phyloP scores from a whole-genome alignment of 108 stramenopile genomes.

The Cyclotella sp. region DNA sequence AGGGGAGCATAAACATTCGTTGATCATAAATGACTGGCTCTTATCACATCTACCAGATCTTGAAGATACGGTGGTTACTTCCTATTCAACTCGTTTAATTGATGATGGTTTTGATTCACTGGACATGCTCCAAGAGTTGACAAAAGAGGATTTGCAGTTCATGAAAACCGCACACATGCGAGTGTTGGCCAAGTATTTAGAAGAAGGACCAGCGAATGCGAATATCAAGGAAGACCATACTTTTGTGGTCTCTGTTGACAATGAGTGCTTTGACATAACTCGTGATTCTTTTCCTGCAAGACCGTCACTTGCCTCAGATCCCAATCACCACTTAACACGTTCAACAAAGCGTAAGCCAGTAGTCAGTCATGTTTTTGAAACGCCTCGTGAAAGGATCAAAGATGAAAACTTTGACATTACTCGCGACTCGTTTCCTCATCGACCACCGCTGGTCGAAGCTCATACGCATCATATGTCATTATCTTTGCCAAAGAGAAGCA shows the following conservation, averaged over 20 bases:
- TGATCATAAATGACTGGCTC: constrained; percentile 24
- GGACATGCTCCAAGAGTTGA: constrained; percentile 17
- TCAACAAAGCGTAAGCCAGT: background rate
- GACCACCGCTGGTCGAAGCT: constrained; percentile 11
- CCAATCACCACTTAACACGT: background rate
- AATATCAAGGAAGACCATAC: background rate
- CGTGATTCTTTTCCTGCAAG: constrained; percentile 3
- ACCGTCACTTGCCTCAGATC: background rate
- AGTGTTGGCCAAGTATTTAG: background rate
- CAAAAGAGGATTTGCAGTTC: constrained; percentile 24
- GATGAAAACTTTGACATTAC: constrained; percentile 32
- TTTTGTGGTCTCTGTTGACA: background rate
- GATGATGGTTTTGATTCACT: constrained; percentile 30
- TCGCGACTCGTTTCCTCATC: constrained; percentile 12
- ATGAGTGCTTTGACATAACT: constrained; percentile 2
- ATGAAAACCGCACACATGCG: constrained; percentile 28
- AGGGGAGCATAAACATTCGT: background rate
- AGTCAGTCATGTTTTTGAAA: background rate
- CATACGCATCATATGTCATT: background rate
- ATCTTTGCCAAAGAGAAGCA: too few species aligned
- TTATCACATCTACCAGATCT: constrained; percentile 21
- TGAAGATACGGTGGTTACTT: constrained; percentile 12
- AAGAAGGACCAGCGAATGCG: background rate
- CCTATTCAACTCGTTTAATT: constrained; percentile 14
- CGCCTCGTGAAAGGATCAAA: background rate